Base-by-base conservation (phyloP, 2,329 filamentous ascomycete genomes). In the Aspergillus jensenii region DNA sequence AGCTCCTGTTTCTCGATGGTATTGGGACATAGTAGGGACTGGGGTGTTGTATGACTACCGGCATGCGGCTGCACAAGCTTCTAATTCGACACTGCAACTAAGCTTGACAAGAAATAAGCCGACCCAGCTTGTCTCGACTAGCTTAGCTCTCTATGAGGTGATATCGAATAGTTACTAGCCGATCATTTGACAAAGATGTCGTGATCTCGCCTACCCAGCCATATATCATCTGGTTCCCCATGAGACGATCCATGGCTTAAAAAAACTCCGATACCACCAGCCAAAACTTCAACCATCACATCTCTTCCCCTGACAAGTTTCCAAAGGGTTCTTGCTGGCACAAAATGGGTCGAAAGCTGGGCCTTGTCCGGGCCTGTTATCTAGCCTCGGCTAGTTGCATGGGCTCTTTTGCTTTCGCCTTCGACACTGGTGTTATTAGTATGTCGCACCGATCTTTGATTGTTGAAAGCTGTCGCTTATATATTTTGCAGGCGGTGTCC, bases 391-490 rank as follows among this genome's bases (percentile, higher is more conserved):
- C 71, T 52, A 73, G 71, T 60, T 75, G 71, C 51, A 74, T 76
- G 64, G 73, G 72, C 23, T 75, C 72, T 3, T 76, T 76, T 56
- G 66, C 73, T 3, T 76, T 76, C 56, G 72, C 73, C 12, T 76
- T 74, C 55, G 74, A 76, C 48, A 76, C 74, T 2, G 74, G 74
- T 14, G 67, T 76, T 17, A 72, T 76, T 31, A 71, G 70, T 71
- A 58, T 19, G 65, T 64, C 17, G 40, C 50, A 53, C 33, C n/a
- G 53, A 52, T 11, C 7, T 21, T 12, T 9, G 25, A 17, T 19
- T 37, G n/a, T 14, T 21, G 2, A 11, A 14, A 33, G 12, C 14
- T 14, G 40, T 49, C 19, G 49, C 52, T 57, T 17, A 57, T 46
- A n/a, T 25, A 6, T n/a, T 11, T 33, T 21, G 27, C 37, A 71